Evolutionary conservation across 768 basidiomycete genomes (phyloP).

Genomic region (Pleurotus giganteus): DNA sequence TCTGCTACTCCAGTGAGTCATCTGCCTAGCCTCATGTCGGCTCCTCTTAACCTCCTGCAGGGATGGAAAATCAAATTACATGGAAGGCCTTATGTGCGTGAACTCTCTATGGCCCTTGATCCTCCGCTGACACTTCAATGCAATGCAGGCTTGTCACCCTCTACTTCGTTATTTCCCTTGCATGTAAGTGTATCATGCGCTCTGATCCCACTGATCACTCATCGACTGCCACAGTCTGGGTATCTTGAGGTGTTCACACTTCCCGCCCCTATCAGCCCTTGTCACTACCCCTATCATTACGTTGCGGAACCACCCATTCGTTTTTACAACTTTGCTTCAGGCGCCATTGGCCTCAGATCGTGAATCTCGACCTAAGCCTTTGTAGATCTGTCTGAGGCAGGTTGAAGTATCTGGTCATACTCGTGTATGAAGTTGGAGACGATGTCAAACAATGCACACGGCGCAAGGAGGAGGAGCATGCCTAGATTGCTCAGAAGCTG

Average conservation of each 20-base stretch:
- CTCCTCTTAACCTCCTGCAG: slow-evolving; percentile 25
- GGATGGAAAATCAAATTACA: slow-evolving; percentile 87
- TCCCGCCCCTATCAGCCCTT: not conserved
- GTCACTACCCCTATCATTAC: too few relatives aligned
- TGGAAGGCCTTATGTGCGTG: slow-evolving; percentile 81
- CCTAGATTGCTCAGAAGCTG: too few relatives aligned
- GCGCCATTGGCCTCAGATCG: too few relatives aligned
- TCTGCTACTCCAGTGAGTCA: slow-evolving; percentile 66
- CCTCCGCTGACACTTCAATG: slow-evolving; percentile 36
- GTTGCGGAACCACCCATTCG: too few relatives aligned
- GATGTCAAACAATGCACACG: too few relatives aligned
- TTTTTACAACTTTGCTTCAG: too few relatives aligned
- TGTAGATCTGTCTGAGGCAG: too few relatives aligned
- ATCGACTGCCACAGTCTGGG: slow-evolving; percentile 33
- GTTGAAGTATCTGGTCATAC: too few relatives aligned
- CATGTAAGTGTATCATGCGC: slow-evolving; percentile 48
- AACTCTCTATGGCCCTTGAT: slow-evolving; percentile 19
- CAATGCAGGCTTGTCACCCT: slow-evolving; percentile 53
- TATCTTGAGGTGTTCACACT: slow-evolving; percentile 27
- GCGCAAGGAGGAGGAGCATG: too few relatives aligned
- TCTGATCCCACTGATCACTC: not conserved
- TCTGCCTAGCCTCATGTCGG: not conserved
- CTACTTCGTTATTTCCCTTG: slow-evolving; percentile 79
- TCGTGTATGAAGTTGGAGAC: too few relatives aligned
- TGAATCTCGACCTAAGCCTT: too few relatives aligned